phyloP scores from a whole-genome alignment of 163 green algal species.

The Scenedesmus sp. region DNA sequence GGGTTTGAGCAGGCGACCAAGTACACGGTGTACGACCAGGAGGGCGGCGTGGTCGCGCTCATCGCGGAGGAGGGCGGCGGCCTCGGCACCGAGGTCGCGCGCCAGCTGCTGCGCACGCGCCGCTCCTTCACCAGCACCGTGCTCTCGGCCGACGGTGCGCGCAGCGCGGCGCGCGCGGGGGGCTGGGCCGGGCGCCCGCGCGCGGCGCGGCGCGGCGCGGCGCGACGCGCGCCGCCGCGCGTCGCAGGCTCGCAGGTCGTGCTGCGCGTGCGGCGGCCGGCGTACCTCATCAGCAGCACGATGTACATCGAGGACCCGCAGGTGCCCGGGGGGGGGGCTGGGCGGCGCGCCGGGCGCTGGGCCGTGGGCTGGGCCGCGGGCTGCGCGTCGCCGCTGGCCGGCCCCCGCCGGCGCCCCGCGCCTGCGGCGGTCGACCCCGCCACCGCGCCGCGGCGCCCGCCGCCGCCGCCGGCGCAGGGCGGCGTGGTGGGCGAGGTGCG shows the following conservation, averaged over 20 bases:
- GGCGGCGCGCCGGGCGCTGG: too few relatives aligned
- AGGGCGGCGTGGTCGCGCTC: slow-evolving; percentile 57
- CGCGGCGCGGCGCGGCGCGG: not conserved
- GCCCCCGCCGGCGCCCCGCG: too few relatives aligned
- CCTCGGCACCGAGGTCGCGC: slow-evolving; percentile 72
- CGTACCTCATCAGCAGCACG: slow-evolving; percentile 84
- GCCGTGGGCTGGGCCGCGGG: not conserved
- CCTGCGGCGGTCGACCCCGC: not conserved
- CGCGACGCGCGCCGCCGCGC: not conserved
- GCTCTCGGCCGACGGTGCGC: slow-evolving; percentile 76
- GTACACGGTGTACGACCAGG: slow-evolving; percentile 71
- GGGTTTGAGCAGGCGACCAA: slow-evolving; percentile 86
- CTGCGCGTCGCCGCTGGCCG: too few relatives aligned
- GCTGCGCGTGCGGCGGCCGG: slow-evolving; percentile 77
- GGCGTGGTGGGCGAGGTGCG: slow-evolving; percentile 76
- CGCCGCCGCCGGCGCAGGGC: too few relatives aligned
- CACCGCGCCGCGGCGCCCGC: too few relatives aligned
- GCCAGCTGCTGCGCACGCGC: slow-evolving; percentile 82
- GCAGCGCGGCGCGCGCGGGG: slow-evolving; percentile 51
- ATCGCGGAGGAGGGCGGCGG: slow-evolving; percentile 65
- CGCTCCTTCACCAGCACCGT: slow-evolving; percentile 85
- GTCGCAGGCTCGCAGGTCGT: slow-evolving; percentile 69
- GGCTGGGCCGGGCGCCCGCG: not conserved
- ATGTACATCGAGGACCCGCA: slow-evolving; percentile 83
- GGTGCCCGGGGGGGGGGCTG: slow-evolving; percentile 36